A percentile compares a stretch with the other conserved stretches of the same genome.
Evolutionary conservation across 441 rosid genomes (phyloP).

Genomic region (Theobroma grandiflorum): DNA sequence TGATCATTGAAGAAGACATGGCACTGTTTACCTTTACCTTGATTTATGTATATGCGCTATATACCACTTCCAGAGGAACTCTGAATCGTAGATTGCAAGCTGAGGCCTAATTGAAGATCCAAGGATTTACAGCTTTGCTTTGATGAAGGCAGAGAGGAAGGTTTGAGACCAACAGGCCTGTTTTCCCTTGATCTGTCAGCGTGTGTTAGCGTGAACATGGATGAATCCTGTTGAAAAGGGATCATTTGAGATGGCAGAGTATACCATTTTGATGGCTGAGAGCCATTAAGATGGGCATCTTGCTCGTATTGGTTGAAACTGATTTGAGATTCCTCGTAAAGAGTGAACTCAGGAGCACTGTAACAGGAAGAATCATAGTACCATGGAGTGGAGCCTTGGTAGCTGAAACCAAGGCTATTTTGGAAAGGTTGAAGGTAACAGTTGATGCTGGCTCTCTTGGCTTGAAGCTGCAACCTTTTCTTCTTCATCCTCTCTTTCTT

Average conservation of each 20-base stretch:
- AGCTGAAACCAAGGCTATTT: conserved; percentile 40
- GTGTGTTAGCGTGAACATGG: conserved; percentile 44
- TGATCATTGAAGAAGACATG: conserved; percentile 16
- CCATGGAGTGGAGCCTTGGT: conserved; percentile 45
- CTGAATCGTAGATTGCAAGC: conserved; percentile 47
- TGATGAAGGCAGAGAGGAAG: conserved; percentile 46
- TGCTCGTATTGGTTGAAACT: conserved; percentile 59
- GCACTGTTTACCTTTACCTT: not conserved
- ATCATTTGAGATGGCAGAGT: conserved; percentile 47
- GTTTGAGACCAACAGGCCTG: conserved; percentile 36
- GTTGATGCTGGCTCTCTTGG: conserved; percentile 78
- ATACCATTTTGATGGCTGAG: conserved; percentile 32
- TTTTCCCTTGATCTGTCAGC: conserved; percentile 34
- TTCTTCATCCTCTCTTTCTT: conserved; percentile 93
- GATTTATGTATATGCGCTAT: not conserved
- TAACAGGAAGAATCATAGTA: conserved; percentile 49
- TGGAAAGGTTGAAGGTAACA: conserved; percentile 76
- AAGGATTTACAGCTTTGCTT: conserved; percentile 60
- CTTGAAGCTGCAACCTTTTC: conserved; percentile 91
- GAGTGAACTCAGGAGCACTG: conserved; percentile 47
- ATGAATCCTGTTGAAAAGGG: conserved; percentile 45
- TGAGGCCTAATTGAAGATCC: conserved; percentile 78
- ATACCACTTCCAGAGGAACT: conserved; percentile 37
- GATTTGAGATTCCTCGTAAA: conserved; percentile 70
- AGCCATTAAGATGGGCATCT: conserved; percentile 27